phyloP scores from a whole-genome alignment of 257 asterid genomes.

The Vinca minor region DNA sequence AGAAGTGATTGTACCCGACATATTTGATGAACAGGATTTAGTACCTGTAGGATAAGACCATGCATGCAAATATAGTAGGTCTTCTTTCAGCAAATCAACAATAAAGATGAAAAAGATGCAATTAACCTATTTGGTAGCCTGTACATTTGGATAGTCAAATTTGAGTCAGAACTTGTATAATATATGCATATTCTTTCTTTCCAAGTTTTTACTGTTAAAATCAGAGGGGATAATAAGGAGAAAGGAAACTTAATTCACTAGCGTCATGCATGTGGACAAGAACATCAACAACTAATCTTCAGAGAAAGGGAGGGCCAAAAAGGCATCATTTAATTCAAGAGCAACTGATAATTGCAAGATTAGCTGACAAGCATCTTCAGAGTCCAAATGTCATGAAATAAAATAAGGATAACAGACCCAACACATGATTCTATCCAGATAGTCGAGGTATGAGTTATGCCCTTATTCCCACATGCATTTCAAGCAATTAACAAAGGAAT shows the following conservation, averaged over 20 bases:
- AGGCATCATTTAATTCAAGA: background rate
- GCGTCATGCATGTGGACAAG: background rate
- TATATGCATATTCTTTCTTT: background rate
- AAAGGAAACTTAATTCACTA: background rate
- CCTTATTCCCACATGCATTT: background rate
- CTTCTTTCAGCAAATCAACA: background rate
- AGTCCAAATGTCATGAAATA: too few relatives aligned
- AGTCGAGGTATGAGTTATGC: background rate
- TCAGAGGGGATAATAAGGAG: background rate
- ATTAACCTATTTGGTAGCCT: background rate
- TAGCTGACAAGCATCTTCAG: too few relatives aligned
- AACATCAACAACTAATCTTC: background rate
- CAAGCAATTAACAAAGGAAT: background rate
- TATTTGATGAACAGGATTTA: slow-evolving; percentile 42
- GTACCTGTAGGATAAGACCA: too few relatives aligned
- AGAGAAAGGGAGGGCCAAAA: background rate
- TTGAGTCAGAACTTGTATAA: too few relatives aligned
- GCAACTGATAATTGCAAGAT: too few relatives aligned
- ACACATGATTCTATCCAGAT: too few relatives aligned
- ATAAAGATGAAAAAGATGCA: too few relatives aligned
- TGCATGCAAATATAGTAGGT: background rate
- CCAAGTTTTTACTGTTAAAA: background rate
- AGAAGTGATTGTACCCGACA: slow-evolving; percentile 43
- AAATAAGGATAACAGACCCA: too few relatives aligned
- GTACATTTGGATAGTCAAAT: background rate